Evolutionary conservation across 2,329 filamentous ascomycete genomes (phyloP), one percentile per base, ranked within the genome.

Genomic region (Teratosphaeria destructans): DNA sequence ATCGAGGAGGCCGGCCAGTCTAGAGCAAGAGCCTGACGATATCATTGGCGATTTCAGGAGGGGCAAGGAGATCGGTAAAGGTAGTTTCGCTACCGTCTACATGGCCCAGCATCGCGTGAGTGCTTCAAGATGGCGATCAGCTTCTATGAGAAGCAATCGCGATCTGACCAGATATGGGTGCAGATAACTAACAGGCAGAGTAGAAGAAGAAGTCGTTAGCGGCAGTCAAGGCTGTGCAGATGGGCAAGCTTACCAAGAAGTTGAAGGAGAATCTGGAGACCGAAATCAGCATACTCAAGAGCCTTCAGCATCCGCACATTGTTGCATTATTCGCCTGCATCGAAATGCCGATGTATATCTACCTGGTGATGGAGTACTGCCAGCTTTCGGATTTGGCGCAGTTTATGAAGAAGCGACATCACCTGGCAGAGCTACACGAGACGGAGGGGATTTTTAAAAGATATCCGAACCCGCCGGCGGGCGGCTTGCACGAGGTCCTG

Each of bases 331-430:
- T 96, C 78, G 90, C 96, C 76, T 96, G 92, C 77, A 83, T 93
- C 73, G 92, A 97, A 74, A 88, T 90, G 0, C 79, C 84, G 3
- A 86, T 87, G 26, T 89, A 95, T 71, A 96, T 97, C 76, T 94
- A 99, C 76, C 83, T 99, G 60, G 87, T 97, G 64, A 99, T 97
- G 93, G 94, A 99, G 77, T 97, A 95, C 76, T 97, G 94, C 77
- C 90, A 95, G 72, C 82, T 99, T 49, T 93, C 94, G 26, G 94
- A 99, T 71, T 77, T 99, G 60, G 95, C 94, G 11, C 81, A 93
- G 58, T 97, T 99, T 75, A 96, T 99, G 77, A 95, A 94, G 81
- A 95, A 94, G 77, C 85, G 93, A 62, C 86, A 93, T 62, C 89
- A 86, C 70, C 83, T 96, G 54, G 82, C 81, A 53, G 87, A 86